Evolutionary conservation across 441 rosid genomes (phyloP), one percentile per base, ranked within the genome.

Genomic region (Kokia cookei): DNA sequence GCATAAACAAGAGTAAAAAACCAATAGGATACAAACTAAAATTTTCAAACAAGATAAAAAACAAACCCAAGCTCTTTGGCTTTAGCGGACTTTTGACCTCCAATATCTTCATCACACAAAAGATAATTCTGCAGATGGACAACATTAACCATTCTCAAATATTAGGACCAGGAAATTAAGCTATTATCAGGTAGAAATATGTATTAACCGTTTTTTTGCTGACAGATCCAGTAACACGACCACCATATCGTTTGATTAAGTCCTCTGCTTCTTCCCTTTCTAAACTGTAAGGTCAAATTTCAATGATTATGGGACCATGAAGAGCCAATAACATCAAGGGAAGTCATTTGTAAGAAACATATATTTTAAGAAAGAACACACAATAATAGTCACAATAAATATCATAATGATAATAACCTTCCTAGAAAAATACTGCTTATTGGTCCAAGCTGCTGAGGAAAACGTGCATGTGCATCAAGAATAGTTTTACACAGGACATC

Each of bases 181-280:
- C 27, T 71, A 76, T 79, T 24, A 73, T 17, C 73, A 60, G 51
- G 74, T 8, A 69, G 68, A 84, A 65, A 64, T 17, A 75, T 11
- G 58, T 65, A 72, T 72, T 69, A 54, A 95, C 98, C 85, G 99
- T 95, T 85, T 89, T 95, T 88, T 93, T 95, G 99, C 99, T 95
- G 77, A 95, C 88, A 71, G 99, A 89, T 83, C 94, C 93, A 73
- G 97, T 95, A 66, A 95, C 53, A 76, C 99, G 97, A 70, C 98
- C 99, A 54, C 97, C 97, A 74, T 92, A 88, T 7, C 95, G 87
- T 85, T 93, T 95, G 74, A 95, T 90, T 82, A 95, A 76, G 86
- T 91, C 99, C 80, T 93, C 99, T 48, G 97, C 99, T 80, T 95
- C 99, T 87, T 95, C 98, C 81, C 99, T 89, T 87, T 96, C 98